Evolutionary conservation across 2,329 filamentous ascomycete genomes (phyloP), one percentile per base, ranked within the genome.

Genomic region (Hirsutella minnesotensis): DNA sequence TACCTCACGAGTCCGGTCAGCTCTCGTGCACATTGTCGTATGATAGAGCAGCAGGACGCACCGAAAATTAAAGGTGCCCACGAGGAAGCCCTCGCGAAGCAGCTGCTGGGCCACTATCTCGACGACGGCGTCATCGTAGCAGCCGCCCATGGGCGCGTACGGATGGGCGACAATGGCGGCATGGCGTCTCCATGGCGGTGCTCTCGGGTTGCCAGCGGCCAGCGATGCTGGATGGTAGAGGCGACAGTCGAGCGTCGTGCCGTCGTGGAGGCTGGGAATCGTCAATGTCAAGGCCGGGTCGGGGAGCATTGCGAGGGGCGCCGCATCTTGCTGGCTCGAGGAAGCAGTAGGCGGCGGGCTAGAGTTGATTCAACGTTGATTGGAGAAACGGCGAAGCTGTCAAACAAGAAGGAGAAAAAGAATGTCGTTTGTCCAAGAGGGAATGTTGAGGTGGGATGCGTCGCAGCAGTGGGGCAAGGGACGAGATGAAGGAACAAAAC

Each of bases 61-160:
- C 84, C 89, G 76, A 59, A 96, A 95, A 56, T 96, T 95, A 62
- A 96, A 95, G 0, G 87, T 94, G 8, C 75, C 81, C 3, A 95
- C 83, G 2, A 94, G 59, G 54, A 78, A 94, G 2, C 85, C 86
- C 41, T 70, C 64, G 4, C 72, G 66, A n/a, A 94, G 60, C 38
- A 94, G 67, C 45, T 81, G 73, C 2, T 68, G 66, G 1, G 75
- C 77, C 3, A 84, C 64, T 9, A 77, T 67, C n/a, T 76, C 70
- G 1, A 96, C 82, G 1, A 95, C 72, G 0, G 76, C 74, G 57
- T 96, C 89, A 57, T 96, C 86, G 56, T 80, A 92, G 59, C 70
- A 80, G 5, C 90, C 92, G 4, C 92, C 92, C 41, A 96, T 67
- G 0, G 86, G 81, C 29, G 86, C 87, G 57, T 96, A 96, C 0